A percentile compares a stretch with the other conserved stretches of the same genome.
These are phyloP conservation scores for Vaccinium myrtillus DNA, from an alignment of 148 eudicot genomes.

Conservation along the genomic window DNA sequence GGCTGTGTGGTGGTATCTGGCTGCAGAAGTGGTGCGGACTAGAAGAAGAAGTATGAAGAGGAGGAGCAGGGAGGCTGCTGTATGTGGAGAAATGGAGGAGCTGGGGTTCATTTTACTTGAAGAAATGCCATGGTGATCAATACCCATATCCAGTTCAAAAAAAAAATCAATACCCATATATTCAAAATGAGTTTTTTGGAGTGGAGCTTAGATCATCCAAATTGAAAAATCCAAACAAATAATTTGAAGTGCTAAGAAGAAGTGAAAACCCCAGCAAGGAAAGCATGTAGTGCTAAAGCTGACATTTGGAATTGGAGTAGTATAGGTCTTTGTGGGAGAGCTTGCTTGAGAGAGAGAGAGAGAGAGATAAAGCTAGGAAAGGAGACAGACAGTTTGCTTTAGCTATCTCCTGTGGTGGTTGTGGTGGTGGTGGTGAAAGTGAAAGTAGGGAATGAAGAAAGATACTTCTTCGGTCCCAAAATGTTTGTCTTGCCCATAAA, in stretches of 20 bases:
- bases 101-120: slow-evolving; percentile 12
- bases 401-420: neutral
- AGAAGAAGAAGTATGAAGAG: slow-evolving; percentile 13
- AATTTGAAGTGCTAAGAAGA: neutral
- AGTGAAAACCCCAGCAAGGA: neutral
- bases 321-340: neutral
- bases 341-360: slow-evolving; percentile 9
- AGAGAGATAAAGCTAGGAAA: slow-evolving; percentile 11
- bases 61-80: slow-evolving; percentile 9
- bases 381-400: slow-evolving; percentile 15
- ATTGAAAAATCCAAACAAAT: neutral
- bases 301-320: neutral
- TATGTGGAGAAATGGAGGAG: slow-evolving; percentile 7
- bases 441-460: neutral
- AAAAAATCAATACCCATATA: slow-evolving; percentile 19
- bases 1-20: neutral
- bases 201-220: neutral
- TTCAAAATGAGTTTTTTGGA: neutral
- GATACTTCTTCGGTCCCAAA: too few species aligned
- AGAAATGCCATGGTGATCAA: slow-evolving; percentile 18
- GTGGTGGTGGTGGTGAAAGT: neutral
- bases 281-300: neutral
- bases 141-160: too few species aligned
- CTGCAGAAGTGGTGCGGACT: neutral
- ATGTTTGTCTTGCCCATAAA: too few species aligned